Base-by-base conservation (phyloP, 768 basidiomycete genomes). In the Termitomyces titanicus region DNA sequence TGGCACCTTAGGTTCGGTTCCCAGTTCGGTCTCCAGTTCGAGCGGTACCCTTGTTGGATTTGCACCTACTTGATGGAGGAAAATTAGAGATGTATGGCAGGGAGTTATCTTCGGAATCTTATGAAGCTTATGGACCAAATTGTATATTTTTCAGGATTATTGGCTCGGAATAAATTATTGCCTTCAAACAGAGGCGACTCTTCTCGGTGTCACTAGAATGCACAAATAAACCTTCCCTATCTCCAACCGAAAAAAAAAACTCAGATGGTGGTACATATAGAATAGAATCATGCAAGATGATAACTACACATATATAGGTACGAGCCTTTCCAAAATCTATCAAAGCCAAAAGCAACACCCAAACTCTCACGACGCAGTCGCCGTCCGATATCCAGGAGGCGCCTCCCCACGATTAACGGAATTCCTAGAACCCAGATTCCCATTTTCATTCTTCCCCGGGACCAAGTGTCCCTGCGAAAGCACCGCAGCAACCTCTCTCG, bases 401-500 rank as follows among this genome's bases (percentile, higher is more conserved):
- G 55, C 58, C 49, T 58, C 61, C 17, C 35, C 33, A 2, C 47
- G 51, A 18, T 7, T 5, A 20, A 35, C 4, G 20, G 62, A 61
- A 44, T 47, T 18, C 12, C 34, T 18, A 15, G 48, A 54, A 34
- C 49, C 57, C 8, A 42, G 18, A 27, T 39, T 34, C 22, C 46
- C 35, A 33, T 18, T 17, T 27, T 13, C 33, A n/a, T 47, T 27
- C 39, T 20, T 35, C 20, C 51, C 39, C 31, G 18, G 25, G 5
- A 45, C 53, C n/a, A 57, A 63, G 0, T 61, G 59, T 7, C 51
- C 59, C 38, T 65, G 64, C 60, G 66, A 57, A 12, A 71, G 58
- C 35, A 68, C 61, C 12, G 45, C 58, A 18, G 66, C 67, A 9
- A 71, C 68, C 58, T 69, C 65, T 52, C 64, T 63, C 33, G 70